Evolutionary conservation across 306 rosid genomes (phyloP), one percentile per base, ranked within the genome.

Genomic region (Oemleria cerasiformis): DNA sequence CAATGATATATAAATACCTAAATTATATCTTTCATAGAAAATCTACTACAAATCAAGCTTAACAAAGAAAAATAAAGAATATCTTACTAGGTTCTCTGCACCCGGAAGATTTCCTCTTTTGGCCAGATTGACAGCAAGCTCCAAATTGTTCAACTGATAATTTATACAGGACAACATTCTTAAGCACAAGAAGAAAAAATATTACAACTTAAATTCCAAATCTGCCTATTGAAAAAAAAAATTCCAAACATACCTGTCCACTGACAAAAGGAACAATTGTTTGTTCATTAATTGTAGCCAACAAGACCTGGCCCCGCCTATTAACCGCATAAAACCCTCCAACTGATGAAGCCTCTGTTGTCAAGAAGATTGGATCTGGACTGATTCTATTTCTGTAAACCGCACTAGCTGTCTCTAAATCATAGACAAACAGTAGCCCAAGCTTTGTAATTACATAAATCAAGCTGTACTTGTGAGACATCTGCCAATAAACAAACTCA

Each of bases 61-160:
- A 30, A 64, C 51, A 64, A 21, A 25, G 4, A 38, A 63, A 21
- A 9, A 9, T 9, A 63, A 58, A 56, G 68, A 61, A 47, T 21
- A 63, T 76, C 86, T 68, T 80, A 89, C 99, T 90, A 95, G 87
- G 82, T 95, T 87, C 83, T 95, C 99, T 25, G 99, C 99, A 72
- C 99, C 99, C 47, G 99, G 99, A 81, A 95, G 97, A 66, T 95
- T 91, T 85, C 99, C 99, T 85, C 99, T 84, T 80, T 95, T 91
- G 71, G 99, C 99, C 25, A 95, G 97, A 83, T 85, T 95, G 75
- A 95, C 99, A 25, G 99, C 99, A 50, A 95, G 96, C 90, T 95
- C 99, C 86, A 91, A 83, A 86, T 95, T 95, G 85, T 89, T 95
- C 80, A 95, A 83, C 99, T 95, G 88, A 4, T 53, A 75, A 15